These are phyloP conservation scores for Arthrinium puccinioides DNA, from an alignment of 2,329 filamentous ascomycete species.

Conservation along the genomic window DNA sequence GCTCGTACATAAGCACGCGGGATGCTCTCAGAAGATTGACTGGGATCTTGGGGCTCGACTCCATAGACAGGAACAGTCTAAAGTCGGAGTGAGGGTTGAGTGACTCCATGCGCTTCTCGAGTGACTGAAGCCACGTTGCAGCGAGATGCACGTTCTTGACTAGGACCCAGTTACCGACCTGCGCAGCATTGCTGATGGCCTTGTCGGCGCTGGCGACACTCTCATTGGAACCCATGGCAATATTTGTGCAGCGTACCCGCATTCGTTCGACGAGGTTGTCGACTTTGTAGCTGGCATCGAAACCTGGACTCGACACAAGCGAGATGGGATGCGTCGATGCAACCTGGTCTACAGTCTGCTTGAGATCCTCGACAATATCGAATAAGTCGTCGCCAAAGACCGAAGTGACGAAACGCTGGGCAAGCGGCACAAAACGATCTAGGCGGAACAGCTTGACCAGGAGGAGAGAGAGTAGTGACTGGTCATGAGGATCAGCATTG, in stretches of 20 bases:
- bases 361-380: conserved; percentile 78
- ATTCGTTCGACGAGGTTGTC: conserved; percentile 85
- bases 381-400: conserved; percentile 82
- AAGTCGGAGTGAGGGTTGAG: conserved; percentile 92
- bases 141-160: conserved; percentile 98
- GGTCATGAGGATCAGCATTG: conserved; percentile 58
- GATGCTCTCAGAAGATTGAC: conserved; percentile 92
- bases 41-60: conserved; percentile 91
- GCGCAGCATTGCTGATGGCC: conserved; percentile 85
- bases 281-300: conserved; percentile 98
- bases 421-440: conserved; percentile 87
- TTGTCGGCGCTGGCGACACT: conserved; percentile 89
- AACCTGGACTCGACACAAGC: conserved; percentile 89
- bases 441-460: conserved; percentile 92
- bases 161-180: conserved; percentile 89
- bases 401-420: conserved; percentile 79
- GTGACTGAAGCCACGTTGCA: conserved; percentile 90
- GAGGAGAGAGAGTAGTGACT: conserved; percentile 74
- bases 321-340: conserved; percentile 80
- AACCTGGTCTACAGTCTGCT: conserved; percentile 77
- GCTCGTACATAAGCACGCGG: conserved; percentile 93
- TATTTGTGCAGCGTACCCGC: conserved; percentile 81
- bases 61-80: conserved; percentile 95
- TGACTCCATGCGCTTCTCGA: conserved; percentile 93
- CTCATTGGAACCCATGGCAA: conserved; percentile 98